phyloP scores from a whole-genome alignment of 23 red algal species.

The Cyanidioschyzon merolae region DNA sequence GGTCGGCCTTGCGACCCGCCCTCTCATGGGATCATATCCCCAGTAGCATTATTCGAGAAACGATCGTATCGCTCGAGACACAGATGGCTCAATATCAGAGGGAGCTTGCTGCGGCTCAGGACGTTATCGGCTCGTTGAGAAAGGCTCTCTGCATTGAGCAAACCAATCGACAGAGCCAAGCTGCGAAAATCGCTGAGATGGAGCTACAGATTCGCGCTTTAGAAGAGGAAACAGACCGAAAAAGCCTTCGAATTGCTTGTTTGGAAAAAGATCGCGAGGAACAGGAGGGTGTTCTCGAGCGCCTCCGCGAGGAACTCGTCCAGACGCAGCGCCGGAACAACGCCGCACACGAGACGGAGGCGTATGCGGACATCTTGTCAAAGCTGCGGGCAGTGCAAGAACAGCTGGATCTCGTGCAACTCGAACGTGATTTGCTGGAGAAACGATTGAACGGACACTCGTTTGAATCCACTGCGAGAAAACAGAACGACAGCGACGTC shows the following conservation, averaged over 20 bases:
- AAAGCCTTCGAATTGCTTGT: background rate
- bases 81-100: background rate
- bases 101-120: background rate
- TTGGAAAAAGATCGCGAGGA: background rate
- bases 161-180: background rate
- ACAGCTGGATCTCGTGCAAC: background rate
- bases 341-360: background rate
- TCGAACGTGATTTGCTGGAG: slow-evolving; percentile 5
- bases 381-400: background rate
- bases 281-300: background rate
- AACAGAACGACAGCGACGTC: background rate
- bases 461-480: background rate
- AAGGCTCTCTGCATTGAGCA: background rate
- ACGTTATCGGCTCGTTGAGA: background rate
- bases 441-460: background rate
- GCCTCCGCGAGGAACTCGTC: background rate
- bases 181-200: background rate
- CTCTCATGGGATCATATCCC: background rate
- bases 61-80: background rate
- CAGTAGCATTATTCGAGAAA: background rate
- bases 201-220: background rate
- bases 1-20: background rate
- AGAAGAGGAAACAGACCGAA: background rate
- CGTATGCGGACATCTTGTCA: background rate
- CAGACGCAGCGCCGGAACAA: background rate